These are phyloP conservation scores for Claviceps sp. DNA, from an alignment of 2,329 filamentous ascomycete genomes.

Conservation along the genomic window DNA sequence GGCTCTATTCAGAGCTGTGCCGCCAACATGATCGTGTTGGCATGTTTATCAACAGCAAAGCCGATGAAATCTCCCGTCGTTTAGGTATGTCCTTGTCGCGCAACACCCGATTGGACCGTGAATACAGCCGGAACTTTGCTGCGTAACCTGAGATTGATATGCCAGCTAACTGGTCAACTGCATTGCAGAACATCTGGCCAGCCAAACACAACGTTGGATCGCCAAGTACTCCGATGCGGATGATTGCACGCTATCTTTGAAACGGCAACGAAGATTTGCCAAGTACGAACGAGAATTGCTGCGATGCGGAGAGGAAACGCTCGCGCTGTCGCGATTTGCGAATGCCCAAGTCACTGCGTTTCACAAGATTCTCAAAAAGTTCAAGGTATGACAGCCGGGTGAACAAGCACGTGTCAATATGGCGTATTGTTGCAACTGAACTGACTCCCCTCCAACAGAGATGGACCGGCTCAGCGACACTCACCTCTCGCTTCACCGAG, in stretches of 20 bases:
- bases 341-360: conserved; percentile 64
- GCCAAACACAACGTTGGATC: conserved; percentile 33
- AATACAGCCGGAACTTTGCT: not conserved
- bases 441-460: conserved; percentile 33
- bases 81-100: conserved; percentile 37
- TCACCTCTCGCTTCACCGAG: conserved; percentile 53
- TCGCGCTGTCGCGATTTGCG: conserved; percentile 57
- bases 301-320: conserved; percentile 57
- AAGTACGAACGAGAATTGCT: conserved; percentile 40
- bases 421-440: not conserved
- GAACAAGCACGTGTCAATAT: not conserved
- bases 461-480: conserved; percentile 62
- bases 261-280: conserved; percentile 36
- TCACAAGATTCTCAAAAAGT: conserved; percentile 75
- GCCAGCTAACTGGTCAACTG: not conserved
- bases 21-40: conserved; percentile 65
- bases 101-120: not conserved
- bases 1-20: conserved; percentile 58
- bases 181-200: conserved; percentile 32
- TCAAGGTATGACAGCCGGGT: conserved; percentile 34
- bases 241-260: conserved; percentile 23
- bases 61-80: conserved; percentile 60
- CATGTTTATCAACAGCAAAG: conserved; percentile 68
- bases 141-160: not conserved
- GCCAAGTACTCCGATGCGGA: conserved; percentile 26